Base-by-base conservation (phyloP, 2,329 filamentous ascomycete genomes). In the Rosellinia necatrix region DNA sequence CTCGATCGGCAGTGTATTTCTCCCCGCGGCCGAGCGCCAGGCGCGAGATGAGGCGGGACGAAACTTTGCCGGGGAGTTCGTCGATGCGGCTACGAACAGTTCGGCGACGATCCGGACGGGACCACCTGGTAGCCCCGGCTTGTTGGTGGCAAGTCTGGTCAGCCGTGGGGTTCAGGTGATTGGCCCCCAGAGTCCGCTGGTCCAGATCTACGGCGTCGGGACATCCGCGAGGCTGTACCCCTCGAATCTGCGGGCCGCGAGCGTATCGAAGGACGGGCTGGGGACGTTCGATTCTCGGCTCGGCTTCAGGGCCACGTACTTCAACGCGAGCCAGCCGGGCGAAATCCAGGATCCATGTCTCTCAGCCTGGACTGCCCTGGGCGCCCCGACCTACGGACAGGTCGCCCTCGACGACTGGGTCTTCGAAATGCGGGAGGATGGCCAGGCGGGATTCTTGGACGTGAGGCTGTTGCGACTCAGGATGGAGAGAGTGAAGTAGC, bases 341-440 rank as follows among this genome's bases (percentile, higher is more conserved):
- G 19, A 50, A 17, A 6, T 63, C 6, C 22, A 63, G 30, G 61
- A 63, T 29, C 55, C 58, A 9, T 56, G 61, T 47, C 29, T 63
- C 3, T 24, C 19, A 4, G 37, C 52, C 8, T 61, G 58, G 59
- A 61, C 59, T 9, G 53, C 55, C 9, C 22, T 61, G 10, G 61
- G 56, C 1, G 47, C 52, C 10, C 55, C 53, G 6, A 24, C 38
- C 3, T 63, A 59, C 34, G 58, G 58, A 5, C 40, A 35, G 9
- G 47, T 53, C 4, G 46, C 55, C 27, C 34, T 61, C 5, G 61
- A 63, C 47, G 58, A 63, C 15, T 63, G 58, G 58, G 60, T 61
- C 10, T 61, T 61, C 24, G 37, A 57, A 13, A 59, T 63, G 53
- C 24, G 50, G 12, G 61, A 63, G 38, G 53, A 59, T 32, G 58